phyloP scores from a whole-genome alignment of 2,329 filamentous ascomycete species.

The Ceratocystis albifundus region DNA sequence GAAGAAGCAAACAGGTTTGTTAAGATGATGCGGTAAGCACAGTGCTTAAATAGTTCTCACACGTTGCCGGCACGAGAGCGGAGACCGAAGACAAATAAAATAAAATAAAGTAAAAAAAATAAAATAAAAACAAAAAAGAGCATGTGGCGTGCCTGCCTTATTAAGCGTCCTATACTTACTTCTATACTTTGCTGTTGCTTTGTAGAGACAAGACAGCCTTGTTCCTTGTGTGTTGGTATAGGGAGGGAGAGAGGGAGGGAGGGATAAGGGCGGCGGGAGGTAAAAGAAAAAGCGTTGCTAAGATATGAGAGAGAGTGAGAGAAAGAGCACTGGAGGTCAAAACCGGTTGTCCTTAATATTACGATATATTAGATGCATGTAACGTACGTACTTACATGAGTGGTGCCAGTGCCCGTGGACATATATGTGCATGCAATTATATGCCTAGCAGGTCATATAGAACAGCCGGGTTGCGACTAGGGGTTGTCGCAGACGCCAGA shows the following conservation, averaged over 20 bases:
- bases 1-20: not conserved
- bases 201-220: too few species aligned
- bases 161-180: too few species aligned
- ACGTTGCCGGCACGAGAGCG: too few species aligned
- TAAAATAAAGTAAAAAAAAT: too few species aligned
- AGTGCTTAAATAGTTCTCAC: not conserved
- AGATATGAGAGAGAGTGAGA: not conserved
- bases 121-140: too few species aligned
- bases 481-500: not conserved
- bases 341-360: slow-evolving; percentile 1
- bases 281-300: not conserved
- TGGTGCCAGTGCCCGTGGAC: not conserved
- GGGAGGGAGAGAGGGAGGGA: not conserved
- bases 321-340: not conserved
- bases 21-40: not conserved
- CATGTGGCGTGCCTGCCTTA: too few species aligned
- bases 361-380: slow-evolving; percentile 1
- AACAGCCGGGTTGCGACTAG: not conserved
- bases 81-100: too few species aligned
- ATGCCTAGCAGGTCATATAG: not conserved
- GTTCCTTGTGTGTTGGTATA: not conserved
- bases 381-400: not conserved
- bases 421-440: not conserved
- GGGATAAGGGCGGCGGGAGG: not conserved
- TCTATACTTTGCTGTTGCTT: too few species aligned